phyloP scores from a whole-genome alignment of 1,284 basidiomycete species.

The Sporisorium scitamineum region DNA sequence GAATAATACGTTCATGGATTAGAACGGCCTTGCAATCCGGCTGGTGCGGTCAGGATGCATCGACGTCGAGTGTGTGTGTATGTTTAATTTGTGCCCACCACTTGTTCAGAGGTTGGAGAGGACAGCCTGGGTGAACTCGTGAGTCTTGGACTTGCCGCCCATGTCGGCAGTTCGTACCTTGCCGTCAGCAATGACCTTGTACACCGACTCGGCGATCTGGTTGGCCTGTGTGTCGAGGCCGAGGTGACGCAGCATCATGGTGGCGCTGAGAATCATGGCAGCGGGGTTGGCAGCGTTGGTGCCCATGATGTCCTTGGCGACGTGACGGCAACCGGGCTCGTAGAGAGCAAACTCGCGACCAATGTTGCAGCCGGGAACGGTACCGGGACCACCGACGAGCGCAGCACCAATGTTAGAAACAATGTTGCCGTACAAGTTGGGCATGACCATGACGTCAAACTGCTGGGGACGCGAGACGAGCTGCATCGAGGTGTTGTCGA shows the following conservation, averaged over 20 bases:
- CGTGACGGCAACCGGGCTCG: slow-evolving; percentile 98
- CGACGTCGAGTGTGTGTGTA: slow-evolving; percentile 19
- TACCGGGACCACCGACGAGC: slow-evolving; percentile 95
- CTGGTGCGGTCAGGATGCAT: background rate
- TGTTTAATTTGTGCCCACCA: background rate
- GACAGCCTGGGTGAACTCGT: slow-evolving; percentile 68
- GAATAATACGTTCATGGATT: no score
- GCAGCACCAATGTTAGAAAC: slow-evolving; percentile 98
- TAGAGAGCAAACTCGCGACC: slow-evolving; percentile 97
- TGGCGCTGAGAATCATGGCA: slow-evolving; percentile 96
- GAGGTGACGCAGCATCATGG: slow-evolving; percentile 98
- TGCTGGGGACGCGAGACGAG: slow-evolving; percentile 93
- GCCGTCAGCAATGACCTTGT: slow-evolving; percentile 89
- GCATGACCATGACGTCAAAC: slow-evolving; percentile 99
- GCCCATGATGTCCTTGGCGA: slow-evolving; percentile 97
- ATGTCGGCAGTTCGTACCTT: slow-evolving; percentile 94
- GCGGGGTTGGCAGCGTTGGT: slow-evolving; percentile 97
- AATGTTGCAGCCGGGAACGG: slow-evolving; percentile 98
- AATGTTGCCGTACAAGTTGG: slow-evolving; percentile 93
- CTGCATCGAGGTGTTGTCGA: slow-evolving; percentile 99
- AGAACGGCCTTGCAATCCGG: background rate
- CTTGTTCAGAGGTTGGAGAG: slow-evolving; percentile 57
- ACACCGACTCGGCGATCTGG: slow-evolving; percentile 90
- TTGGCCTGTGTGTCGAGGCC: slow-evolving; percentile 97
- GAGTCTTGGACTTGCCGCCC: slow-evolving; percentile 75